Base-by-base conservation (phyloP, 2,329 filamentous ascomycete genomes). In the Sarocladium kiliense region DNA sequence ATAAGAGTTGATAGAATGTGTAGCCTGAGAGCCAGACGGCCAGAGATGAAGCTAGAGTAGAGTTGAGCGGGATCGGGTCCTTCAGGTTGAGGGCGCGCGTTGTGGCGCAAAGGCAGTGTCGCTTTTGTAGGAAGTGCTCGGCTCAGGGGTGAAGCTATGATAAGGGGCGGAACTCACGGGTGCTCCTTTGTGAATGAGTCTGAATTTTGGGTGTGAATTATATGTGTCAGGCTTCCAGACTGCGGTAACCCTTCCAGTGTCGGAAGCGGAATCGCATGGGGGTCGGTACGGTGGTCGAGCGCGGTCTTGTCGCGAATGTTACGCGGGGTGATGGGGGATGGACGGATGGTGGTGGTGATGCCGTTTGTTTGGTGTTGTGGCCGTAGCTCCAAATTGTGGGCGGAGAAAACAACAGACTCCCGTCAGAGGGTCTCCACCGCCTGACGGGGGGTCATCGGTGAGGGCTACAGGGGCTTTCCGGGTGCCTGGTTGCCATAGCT, bases 401-500 rank as follows among this genome's bases (percentile, higher is more conserved):
- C 44, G 23, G 23, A 27, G 47, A 51, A 49, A 51, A 51, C 47
- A 51, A 51, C 47, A 51, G 11, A 51, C 10, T 19, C 36, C 6
- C 7, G 11, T 4, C 41, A 45, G 41, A 6, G 41, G 41, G 21
- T 45, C 18, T 23, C n/a, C 4, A 16, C 41, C 16, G 7, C 11
- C 25, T 11, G 41, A 45, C 26, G 16, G 44, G 44, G 44, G 44
- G 10, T n/a, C 5, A 19, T 27, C 4, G 16, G 11, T 27, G 5
- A 5, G 3, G 14, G 11, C n/a, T 44, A 21, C 44, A 34, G 47
- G 26, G 27, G 23, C 3, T 34, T 21, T 36, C 23, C 44, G 26
- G 53, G 19, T 30, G 51, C 37, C 37, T 32, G 36, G 53, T 54
- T 54, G 53, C 53, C 53, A 45, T 42, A 54, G 53, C 41, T 54